These are phyloP conservation scores for Gaeumannomyces sp. DNA, from an alignment of 2,329 filamentous ascomycete species.

Conservation along the genomic window DNA sequence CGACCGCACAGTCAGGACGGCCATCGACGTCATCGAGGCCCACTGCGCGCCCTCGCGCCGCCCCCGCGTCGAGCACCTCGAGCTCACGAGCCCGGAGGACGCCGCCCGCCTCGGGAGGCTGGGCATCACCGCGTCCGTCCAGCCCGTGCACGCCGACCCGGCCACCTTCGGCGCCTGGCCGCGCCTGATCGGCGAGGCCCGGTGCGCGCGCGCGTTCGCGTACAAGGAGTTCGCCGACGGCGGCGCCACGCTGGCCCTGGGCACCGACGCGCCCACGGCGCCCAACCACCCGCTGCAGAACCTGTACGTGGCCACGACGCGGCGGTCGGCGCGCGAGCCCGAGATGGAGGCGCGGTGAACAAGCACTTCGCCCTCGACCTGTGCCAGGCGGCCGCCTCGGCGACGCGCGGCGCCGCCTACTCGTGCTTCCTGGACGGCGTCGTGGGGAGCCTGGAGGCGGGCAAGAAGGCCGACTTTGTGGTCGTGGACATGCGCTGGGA, in stretches of 20 bases:
- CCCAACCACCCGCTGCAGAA: slow-evolving; percentile 49
- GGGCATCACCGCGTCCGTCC: slow-evolving; percentile 55
- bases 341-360: slow-evolving; percentile 39
- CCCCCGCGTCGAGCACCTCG: slow-evolving; percentile 60
- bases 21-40: slow-evolving; percentile 47
- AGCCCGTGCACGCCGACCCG: slow-evolving; percentile 54
- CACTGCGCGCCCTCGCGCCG: slow-evolving; percentile 39
- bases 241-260: slow-evolving; percentile 49
- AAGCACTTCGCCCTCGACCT: slow-evolving; percentile 46
- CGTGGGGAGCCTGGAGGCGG: slow-evolving; percentile 45
- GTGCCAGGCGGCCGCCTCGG: slow-evolving; percentile 46
- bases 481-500: slow-evolving; percentile 46
- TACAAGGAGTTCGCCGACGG: slow-evolving; percentile 54
- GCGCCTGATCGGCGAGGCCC: slow-evolving; percentile 44
- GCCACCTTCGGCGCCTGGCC: slow-evolving; percentile 58
- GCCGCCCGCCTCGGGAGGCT: slow-evolving; percentile 48
- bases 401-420: slow-evolving; percentile 49
- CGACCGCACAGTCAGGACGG: slow-evolving; percentile 50
- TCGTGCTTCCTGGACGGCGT: slow-evolving; percentile 51
- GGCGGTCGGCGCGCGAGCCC: slow-evolving; percentile 46
- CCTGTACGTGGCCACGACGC: slow-evolving; percentile 52
- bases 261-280: slow-evolving; percentile 54
- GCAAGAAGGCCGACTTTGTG: slow-evolving; percentile 53
- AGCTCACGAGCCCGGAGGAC: slow-evolving; percentile 49
- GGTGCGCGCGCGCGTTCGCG: slow-evolving; percentile 54